A percentile compares a stretch with the other conserved stretches of the same genome.
phyloP scores from a whole-genome alignment of 1,139 yeast genomes.

The Magnusiomyces tetraspermus region DNA sequence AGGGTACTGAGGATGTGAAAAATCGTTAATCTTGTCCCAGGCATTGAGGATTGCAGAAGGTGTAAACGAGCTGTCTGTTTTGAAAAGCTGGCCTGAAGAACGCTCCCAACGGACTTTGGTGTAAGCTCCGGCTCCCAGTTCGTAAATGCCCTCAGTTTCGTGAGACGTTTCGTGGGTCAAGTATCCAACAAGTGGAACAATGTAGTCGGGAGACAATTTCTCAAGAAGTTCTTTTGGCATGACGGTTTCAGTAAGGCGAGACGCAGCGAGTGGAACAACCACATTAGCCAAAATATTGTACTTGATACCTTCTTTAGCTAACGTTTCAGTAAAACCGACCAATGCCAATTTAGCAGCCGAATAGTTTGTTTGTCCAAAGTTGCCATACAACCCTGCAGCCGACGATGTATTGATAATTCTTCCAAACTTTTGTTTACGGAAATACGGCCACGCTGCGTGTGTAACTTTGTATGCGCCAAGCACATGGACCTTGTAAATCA shows the following conservation, averaged over 20 bases:
- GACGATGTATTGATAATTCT: constrained; percentile 87
- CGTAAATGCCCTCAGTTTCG: constrained; percentile 68
- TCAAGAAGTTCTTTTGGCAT: constrained; percentile 79
- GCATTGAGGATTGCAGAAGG: constrained; percentile 75
- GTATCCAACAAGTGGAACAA: constrained; percentile 81
- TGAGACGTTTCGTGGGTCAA: constrained; percentile 56
- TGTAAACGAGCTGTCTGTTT: constrained; percentile 66
- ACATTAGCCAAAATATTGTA: constrained; percentile 77
- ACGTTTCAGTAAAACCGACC: constrained; percentile 86
- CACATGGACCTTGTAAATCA: constrained; percentile 78
- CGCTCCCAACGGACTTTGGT: constrained; percentile 95
- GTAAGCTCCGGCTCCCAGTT: constrained; percentile 90
- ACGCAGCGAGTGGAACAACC: constrained; percentile 90
- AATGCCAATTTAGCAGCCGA: constrained; percentile 88
- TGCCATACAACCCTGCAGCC: constrained; percentile 94
- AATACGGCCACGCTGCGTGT: constrained; percentile 86
- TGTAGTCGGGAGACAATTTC: constrained; percentile 73
- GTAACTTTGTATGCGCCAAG: constrained; percentile 83
- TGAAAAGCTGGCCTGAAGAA: constrained; percentile 74
- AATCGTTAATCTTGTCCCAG: constrained; percentile 57
- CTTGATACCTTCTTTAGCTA: constrained; percentile 86
- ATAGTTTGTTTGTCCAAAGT: constrained; percentile 94
- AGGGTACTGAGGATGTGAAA: constrained; percentile 63
- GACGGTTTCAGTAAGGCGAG: constrained; percentile 90
- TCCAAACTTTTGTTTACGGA: constrained; percentile 78